Base-by-base conservation (phyloP, 768 basidiomycete species). In the Sistotremastrum suecicum region DNA sequence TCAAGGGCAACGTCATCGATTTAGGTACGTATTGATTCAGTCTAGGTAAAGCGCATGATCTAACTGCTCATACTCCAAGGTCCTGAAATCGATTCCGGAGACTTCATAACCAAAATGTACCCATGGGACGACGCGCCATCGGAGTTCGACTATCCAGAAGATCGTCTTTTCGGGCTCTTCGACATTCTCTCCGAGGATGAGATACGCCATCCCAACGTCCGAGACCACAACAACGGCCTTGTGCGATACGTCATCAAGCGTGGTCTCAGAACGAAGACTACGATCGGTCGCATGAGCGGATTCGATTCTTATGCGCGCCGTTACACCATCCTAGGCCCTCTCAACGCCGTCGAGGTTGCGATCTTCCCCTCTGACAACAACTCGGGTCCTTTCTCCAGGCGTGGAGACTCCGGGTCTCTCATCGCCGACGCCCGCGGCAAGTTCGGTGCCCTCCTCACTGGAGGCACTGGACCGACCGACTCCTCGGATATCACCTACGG, bases 371-470 rank as follows among this genome's bases (percentile, higher is more conserved):
- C 63, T 48, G 54, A 60, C 51, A 46, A 48, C 42, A 50, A 63
- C 47, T 53, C 54, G 1, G 57, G 51, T 7, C 44, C 51, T 33
- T 69, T 67, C 52, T 63, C 63, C n/a, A 56, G 44, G 20, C 53
- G 53, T 30, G 63, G 64, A 8, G 65, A 67, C 52, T 67, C 20
- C 41, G 67, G 67, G 46, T 53, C 65, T 6, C 48, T 62, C 34
- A 54, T 69, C 46, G 58, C 49, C 52, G 56, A 56, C 48, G 50
- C 54, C 50, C 54, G 32, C 50, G 66, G 65, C 39, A 53, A 61
- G 41, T 55, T 65, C 41, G 57, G 57, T 36, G 66, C 65, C 45
- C 45, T 67, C n/a, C 54, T 51, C 36, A 51, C 51, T 33, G 39
- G 56, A 48, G 56, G 53, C n/a, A 43, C 50, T 7, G 48, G 53